These are phyloP conservation scores for Akebia trifoliata DNA, from an alignment of 164 flowering plant genomes.

Conservation along the genomic window DNA sequence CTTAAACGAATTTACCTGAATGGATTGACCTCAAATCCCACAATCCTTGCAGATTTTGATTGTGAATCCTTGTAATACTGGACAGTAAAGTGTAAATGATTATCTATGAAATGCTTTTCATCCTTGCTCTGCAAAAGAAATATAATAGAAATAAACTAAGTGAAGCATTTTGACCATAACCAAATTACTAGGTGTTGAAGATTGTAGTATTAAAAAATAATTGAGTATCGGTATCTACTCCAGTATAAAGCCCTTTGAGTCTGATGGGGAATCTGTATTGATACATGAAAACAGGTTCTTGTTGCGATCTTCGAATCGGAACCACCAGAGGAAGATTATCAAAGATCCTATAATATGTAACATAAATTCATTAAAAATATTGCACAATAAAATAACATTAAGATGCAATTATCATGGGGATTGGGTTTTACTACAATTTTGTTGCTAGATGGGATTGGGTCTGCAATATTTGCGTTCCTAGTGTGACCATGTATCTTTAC, in stretches of 20 bases:
- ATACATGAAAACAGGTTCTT: constrained; percentile 49
- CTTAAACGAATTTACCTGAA: constrained; percentile 47
- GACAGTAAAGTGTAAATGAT: constrained; percentile 79
- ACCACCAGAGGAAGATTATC: constrained; percentile 93
- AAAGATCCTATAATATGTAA: constrained; percentile 58
- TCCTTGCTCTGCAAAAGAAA: constrained; percentile 61
- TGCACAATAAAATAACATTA: not conserved
- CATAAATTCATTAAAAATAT: constrained; percentile 1
- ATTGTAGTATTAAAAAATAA: not conserved
- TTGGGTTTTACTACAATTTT: too few relatives aligned
- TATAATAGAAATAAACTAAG: constrained; percentile 4
- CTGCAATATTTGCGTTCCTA: too few relatives aligned
- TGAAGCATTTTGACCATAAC: not conserved
- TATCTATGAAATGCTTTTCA: constrained; percentile 76
- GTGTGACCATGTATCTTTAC: too few relatives aligned
- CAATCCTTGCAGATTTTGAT: constrained; percentile 77
- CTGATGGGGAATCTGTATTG: constrained; percentile 84
- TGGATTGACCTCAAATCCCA: constrained; percentile 95
- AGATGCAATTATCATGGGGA: not conserved
- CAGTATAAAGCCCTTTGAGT: constrained; percentile 65
- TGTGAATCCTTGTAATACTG: constrained; percentile 70
- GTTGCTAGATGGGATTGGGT: too few relatives aligned
- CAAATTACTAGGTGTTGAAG: not conserved
- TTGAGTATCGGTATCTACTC: constrained; percentile 41
- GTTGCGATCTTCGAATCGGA: constrained; percentile 58